phyloP scores from a whole-genome alignment of 306 rosid genomes.

The Carpinus viminea region DNA sequence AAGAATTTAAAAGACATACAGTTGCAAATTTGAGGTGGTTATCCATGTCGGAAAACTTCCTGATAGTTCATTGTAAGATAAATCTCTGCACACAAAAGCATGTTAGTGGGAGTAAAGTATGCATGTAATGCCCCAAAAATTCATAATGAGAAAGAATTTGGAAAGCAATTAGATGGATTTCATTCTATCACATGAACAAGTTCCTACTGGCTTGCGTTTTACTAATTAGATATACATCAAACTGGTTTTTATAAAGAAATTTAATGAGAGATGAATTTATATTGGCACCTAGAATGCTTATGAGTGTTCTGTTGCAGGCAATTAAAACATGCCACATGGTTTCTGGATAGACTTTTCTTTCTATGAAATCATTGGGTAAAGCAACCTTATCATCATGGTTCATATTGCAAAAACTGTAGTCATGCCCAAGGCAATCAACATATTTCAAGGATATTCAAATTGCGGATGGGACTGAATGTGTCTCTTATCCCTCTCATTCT shows the following conservation, averaged over 20 bases:
- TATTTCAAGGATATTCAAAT: background rate
- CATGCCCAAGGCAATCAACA: background rate
- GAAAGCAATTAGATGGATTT: background rate
- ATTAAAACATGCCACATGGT: background rate
- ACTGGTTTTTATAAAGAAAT: background rate
- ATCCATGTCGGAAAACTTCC: constrained; percentile 31
- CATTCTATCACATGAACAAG: background rate
- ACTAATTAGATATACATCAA: background rate
- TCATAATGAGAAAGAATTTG: background rate
- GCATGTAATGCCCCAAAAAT: background rate
- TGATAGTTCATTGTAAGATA: constrained; percentile 29
- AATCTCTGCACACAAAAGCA: constrained; percentile 22
- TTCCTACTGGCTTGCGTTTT: background rate
- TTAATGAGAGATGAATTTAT: background rate
- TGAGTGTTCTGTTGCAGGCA: background rate
- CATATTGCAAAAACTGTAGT: background rate
- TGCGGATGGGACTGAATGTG: background rate
- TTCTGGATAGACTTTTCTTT: background rate
- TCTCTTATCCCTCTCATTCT: too few species aligned
- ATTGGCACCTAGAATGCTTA: background rate
- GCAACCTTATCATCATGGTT: background rate
- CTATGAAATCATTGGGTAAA: background rate
- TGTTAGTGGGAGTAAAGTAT: background rate
- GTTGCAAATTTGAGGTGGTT: background rate
- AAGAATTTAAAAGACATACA: constrained; percentile 15